Conservation (phyloP, 108 stramenopile genomes). For the Pseudonitzschia multiseries region DNA sequence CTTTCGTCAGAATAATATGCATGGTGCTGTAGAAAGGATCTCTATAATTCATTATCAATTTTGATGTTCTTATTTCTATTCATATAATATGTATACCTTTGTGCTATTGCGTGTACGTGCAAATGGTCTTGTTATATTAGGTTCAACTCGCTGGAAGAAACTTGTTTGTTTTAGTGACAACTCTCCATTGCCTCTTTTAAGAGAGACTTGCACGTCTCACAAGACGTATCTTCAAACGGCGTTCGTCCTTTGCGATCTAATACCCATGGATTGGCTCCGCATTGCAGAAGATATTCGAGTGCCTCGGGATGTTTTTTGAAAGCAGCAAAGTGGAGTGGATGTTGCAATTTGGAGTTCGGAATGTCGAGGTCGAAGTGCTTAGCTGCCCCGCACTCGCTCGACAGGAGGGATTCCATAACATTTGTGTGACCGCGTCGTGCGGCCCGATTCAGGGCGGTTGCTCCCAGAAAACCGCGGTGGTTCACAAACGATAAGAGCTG, state of each 20-base stretch:
- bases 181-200: conserved; percentile 3
- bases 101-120: neutral
- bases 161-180: neutral
- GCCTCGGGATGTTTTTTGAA: conserved; percentile 38
- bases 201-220: neutral
- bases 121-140: neutral
- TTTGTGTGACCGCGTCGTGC: conserved; percentile 36
- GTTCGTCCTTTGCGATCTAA: conserved; percentile 60
- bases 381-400: neutral
- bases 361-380: conserved; percentile 25
- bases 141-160: neutral
- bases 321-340: conserved; percentile 65
- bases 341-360: conserved; percentile 55
- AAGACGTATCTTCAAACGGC: conserved; percentile 46
- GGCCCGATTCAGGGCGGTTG: conserved; percentile 48
- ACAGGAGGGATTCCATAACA: conserved; percentile 18
- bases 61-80: no score
- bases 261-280: conserved; percentile 36
- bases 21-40: no score
- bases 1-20: no score
- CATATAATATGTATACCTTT: no score
- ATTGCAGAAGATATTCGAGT: conserved; percentile 33
- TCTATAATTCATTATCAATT: no score
- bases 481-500: conserved; percentile 18
- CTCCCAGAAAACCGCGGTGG: conserved; percentile 43